Base-by-base conservation (phyloP, 768 basidiomycete genomes). In the Boletus rubroflammeus region DNA sequence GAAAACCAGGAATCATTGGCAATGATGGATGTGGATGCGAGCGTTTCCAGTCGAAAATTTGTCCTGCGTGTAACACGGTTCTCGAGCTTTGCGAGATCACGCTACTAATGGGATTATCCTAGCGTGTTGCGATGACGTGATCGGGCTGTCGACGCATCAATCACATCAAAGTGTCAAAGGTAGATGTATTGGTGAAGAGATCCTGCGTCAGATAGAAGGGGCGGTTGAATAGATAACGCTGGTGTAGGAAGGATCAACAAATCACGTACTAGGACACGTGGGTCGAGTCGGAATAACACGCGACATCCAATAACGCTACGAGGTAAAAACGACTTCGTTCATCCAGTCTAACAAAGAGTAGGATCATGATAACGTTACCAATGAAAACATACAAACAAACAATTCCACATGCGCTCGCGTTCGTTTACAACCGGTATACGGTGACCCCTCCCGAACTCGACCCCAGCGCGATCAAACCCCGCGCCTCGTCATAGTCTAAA, bases 401-500 rank as follows among this genome's bases (percentile, higher is more conserved):
- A n/a, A 31, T 26, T 19, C 29, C 32, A 31, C 42, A 32, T 25
- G 28, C 10, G 13, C n/a, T 19, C n/a, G n/a, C 21, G 8, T 36
- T 29, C 23, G 36, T 29, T 68, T 43, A 68, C 42, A 68, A 40
- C 14, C 55, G 57, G 41, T 59, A 65, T 40, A 84, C 62, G 21
- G 71, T 71, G 14, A 84, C 71, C 41, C 63, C 54, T 15, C 84
- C 84, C 54, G 71, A 74, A 51, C 73, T 75, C 38, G 79, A 77
- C 5, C 80, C 83, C 21, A 85, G 57, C 6, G 72, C 83, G 49
- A 85, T 69, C 55, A 78, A 70, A 5, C 84, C 84, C 42, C 69
- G 59, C 36, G 73, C 73, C 64, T 86, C 84, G 51, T 83, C 81
- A 58, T 86, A 86, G 65, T 84, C 84, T 55, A 86, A 60, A 42